These are phyloP conservation scores for Aaosphaeria arxii DNA, from an alignment of 2,329 filamentous ascomycete genomes.

Conservation along the genomic window DNA sequence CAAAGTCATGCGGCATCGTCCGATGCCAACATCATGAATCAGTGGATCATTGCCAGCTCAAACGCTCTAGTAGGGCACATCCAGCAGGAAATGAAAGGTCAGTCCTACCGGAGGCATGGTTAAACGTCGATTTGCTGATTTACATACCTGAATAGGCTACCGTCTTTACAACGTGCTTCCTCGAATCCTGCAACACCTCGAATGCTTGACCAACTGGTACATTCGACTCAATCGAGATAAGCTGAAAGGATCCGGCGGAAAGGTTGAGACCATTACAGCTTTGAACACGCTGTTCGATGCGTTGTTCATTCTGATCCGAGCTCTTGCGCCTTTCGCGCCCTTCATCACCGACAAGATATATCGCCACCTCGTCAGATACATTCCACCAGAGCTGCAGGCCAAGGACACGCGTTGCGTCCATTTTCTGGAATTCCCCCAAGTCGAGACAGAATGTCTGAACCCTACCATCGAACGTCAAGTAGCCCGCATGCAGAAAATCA, in stretches of 20 bases:
- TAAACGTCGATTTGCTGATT: no score
- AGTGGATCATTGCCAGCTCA: conserved; percentile 75
- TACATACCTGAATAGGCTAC: no score
- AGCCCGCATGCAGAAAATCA: conserved; percentile 89
- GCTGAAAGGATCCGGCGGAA: conserved; percentile 82
- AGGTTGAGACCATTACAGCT: conserved; percentile 83
- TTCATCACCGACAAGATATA: conserved; percentile 97
- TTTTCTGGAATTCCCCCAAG: conserved; percentile 86
- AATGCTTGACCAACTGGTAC: conserved; percentile 98
- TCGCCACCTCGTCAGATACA: conserved; percentile 73
- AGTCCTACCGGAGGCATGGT: no score
- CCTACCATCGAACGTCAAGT: conserved; percentile 81
- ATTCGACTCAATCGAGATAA: conserved; percentile 91
- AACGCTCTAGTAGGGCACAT: no score
- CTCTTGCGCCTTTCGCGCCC: conserved; percentile 89
- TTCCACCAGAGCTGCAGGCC: conserved; percentile 66
- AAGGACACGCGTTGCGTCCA: conserved; percentile 83
- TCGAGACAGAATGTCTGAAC: conserved; percentile 85
- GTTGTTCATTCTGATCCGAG: conserved; percentile 81
- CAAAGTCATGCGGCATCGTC: conserved; percentile 68
- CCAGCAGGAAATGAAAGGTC: no score
- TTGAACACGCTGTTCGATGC: conserved; percentile 94
- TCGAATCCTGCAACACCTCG: conserved; percentile 59
- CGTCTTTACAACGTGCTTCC: no score
- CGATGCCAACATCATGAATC: conserved; percentile 91